Evolutionary conservation across 1,284 basidiomycete genomes (phyloP).

Genomic region (Sporisorium scitamineum): DNA sequence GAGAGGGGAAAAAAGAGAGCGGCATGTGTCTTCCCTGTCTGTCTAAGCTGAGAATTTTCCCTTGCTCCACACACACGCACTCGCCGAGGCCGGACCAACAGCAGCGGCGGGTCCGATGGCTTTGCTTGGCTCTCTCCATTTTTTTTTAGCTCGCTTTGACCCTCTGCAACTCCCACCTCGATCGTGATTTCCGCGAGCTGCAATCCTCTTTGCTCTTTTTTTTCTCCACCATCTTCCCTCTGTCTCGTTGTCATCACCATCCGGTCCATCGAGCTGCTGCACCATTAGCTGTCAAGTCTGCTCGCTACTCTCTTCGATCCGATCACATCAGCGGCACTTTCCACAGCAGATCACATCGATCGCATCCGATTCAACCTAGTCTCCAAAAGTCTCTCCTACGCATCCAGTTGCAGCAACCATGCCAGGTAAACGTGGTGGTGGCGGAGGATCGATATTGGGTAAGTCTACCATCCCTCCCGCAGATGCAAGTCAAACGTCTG

Average conservation of each 20-base stretch:
- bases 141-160: background rate
- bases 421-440: conserved; percentile 51
- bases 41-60: background rate
- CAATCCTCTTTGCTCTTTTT: background rate
- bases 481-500: background rate
- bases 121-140: background rate
- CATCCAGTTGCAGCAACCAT: conserved; percentile 15
- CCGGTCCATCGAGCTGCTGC: background rate
- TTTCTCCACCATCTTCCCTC: background rate
- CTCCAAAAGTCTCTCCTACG: background rate
- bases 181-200: no score
- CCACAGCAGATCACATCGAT: background rate
- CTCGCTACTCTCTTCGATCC: no score
- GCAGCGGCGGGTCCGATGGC: no score
- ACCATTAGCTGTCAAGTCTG: no score
- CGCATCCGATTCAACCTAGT: background rate
- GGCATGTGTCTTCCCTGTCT: no score
- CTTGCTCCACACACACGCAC: background rate
- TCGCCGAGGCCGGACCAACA: no score
- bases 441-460: conserved; percentile 55
- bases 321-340: background rate
- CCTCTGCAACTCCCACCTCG: background rate
- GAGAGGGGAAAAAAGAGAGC: no score
- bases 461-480: conserved; percentile 6
- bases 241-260: background rate